Evolutionary conservation across 2,329 filamentous ascomycete species (phyloP), one percentile per base, ranked within the genome.

Genomic region (Exophiala viscosa): DNA sequence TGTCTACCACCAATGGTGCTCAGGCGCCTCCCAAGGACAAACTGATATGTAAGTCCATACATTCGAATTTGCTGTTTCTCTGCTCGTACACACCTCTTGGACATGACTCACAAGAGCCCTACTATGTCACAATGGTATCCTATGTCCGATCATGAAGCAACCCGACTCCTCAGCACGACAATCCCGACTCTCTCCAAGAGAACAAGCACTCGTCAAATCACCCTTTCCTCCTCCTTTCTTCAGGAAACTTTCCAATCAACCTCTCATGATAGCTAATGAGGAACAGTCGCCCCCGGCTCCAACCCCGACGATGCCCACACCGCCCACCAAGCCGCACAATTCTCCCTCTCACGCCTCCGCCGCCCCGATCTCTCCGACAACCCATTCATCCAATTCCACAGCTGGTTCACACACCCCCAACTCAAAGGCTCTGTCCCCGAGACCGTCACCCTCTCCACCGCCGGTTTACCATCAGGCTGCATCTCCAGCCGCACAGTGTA

Each of bases 401-500:
- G 74, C 57, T 99, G 93, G 93, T 99, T 95, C 79, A 78, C 80
- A 10, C 79, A 85, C 55, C 88, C 91, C 0, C 82, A 86, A 58
- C 66, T 76, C 4, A 65, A 74, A 8, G 80, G 90, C 42, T 75
- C 83, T 41, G 87, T 95, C 62, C 91, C 92, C 1, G 93, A 99
- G 71, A 88, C 93, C 1, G 90, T 90, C 65, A 90, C 86, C 1
- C 78, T 99, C 1, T 87, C 90, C 3, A 99, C 93, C 0, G 90
- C 91, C 0, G 76, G 79, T 18, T 79, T 97, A 3, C 92, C 92
- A 1, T 87, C 84, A 0, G 93, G 93, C 55, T 85, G 87, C 42
- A 87, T 97, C 15, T 90, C 84, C 42, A 85, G 88, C 3, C 88
- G 93, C 54, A 80, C 90, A 62, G 90, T 99, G 34, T 99, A 97